phyloP scores from a whole-genome alignment of 306 rosid genomes.

The Quercus rubra region DNA sequence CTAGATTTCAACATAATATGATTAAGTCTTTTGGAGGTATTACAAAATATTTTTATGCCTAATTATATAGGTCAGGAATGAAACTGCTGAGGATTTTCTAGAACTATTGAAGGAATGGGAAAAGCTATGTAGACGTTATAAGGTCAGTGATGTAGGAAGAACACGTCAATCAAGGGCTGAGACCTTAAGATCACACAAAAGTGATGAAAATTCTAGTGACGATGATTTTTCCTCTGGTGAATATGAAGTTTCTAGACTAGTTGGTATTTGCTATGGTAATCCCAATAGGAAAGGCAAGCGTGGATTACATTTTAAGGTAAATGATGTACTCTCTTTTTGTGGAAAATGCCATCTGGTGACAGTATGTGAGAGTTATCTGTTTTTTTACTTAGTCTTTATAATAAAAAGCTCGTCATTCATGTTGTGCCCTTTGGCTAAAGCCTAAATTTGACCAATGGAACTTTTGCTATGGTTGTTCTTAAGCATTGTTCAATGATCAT shows the following conservation, averaged over 20 bases:
- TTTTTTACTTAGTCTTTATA: neutral
- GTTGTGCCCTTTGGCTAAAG: neutral
- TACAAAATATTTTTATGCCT: slow-evolving; percentile 4
- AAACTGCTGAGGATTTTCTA: slow-evolving; percentile 77
- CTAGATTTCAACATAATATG: neutral
- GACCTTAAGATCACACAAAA: slow-evolving; percentile 22
- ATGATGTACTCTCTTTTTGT: neutral
- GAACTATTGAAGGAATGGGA: slow-evolving; percentile 83
- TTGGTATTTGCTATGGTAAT: slow-evolving; percentile 84
- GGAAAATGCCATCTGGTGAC: neutral
- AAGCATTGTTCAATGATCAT: neutral
- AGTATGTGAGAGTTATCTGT: neutral
- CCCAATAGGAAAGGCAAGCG: slow-evolving; percentile 58
- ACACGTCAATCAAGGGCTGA: slow-evolving; percentile 27
- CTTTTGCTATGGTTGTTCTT: neutral
- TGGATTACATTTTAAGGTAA: slow-evolving; percentile 74
- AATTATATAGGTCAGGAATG: slow-evolving; percentile 76
- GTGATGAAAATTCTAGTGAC: slow-evolving; percentile 15
- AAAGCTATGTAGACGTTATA: slow-evolving; percentile 63
- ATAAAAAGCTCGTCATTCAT: neutral
- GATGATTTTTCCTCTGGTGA: slow-evolving; percentile 32
- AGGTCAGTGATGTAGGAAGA: slow-evolving; percentile 25
- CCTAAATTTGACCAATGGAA: neutral
- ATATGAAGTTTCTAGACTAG: slow-evolving; percentile 61
- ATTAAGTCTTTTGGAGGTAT: slow-evolving; percentile 7